Base-by-base conservation (phyloP, 1,139 yeast species). In the Kodamaea anthophila region DNA sequence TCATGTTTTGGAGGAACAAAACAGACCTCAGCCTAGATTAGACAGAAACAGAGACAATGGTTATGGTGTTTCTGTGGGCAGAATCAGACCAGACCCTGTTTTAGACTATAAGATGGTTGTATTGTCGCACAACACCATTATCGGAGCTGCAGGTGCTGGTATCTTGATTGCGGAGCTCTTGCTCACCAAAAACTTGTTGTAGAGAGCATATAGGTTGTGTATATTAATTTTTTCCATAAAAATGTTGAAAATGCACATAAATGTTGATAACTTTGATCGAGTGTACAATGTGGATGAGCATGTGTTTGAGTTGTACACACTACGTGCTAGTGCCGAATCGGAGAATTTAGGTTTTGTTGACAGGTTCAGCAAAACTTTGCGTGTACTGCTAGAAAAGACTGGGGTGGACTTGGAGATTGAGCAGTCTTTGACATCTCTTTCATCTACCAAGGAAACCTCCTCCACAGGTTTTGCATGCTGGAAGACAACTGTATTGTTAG, bases 71-170 rank as follows among this genome's bases (percentile, higher is more conserved):
- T 74, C 93, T 29, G 96, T 93, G 31, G 99, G 99, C 33, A 77
- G 98, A 61, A 65, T 91, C 35, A 80, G 99, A 65, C 84, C 77
- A 44, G 98, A 91, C 53, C 86, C 95, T 11, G 86, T 91, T 9
- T 70, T 91, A 47, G 98, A 93, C 57, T 77, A 76, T 66, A 93
- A 91, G 65, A 91, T 91, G 88, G 96, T 91, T 35, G 93, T 87
- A 18, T 69, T 91, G 44, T 87, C 96, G 15, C 99, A 91, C 61
- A 91, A 91, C 69, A 91, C 99, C 35, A 75, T 91, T 47, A 84
- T 91, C 44, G 99, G 99, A 51, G 99, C 98, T 48, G 99, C 99
- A 18, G 99, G 99, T 51, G 84, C 97, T n/a, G 98, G 98, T 57
- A 71, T 91, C 39, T 76, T 91, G 57, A 91, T 93, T 58, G 98